A percentile compares a stretch with the other conserved stretches of the same genome.
These are phyloP conservation scores for Ascochyta viciae-villosae DNA, from an alignment of 2,329 filamentous ascomycete genomes.

Conservation along the genomic window DNA sequence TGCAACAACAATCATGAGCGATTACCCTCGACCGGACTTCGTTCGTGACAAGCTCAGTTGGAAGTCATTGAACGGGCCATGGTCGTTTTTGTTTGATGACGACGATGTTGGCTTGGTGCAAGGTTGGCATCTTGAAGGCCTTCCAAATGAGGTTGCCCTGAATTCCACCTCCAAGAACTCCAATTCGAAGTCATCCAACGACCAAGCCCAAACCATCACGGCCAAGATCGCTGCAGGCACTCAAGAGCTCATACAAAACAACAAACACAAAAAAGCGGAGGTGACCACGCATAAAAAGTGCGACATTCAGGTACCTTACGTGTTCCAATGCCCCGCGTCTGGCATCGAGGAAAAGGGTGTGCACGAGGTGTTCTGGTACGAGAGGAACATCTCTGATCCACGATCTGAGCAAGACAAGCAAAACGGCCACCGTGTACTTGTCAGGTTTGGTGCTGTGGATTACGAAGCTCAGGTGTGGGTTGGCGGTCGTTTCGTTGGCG, in stretches of 20 bases:
- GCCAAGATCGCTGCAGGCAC: slow-evolving; percentile 60
- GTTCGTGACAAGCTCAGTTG: slow-evolving; percentile 63
- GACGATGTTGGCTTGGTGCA: slow-evolving; percentile 62
- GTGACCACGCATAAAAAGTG: slow-evolving; percentile 53
- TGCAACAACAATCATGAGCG: slow-evolving; percentile 15
- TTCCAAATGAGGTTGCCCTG: slow-evolving; percentile 54
- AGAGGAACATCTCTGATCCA: slow-evolving; percentile 60
- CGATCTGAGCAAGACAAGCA: slow-evolving; percentile 54
- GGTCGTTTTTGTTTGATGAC: slow-evolving; percentile 72
- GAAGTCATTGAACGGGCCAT: slow-evolving; percentile 67
- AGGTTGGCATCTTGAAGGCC: slow-evolving; percentile 61
- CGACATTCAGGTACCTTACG: slow-evolving; percentile 68
- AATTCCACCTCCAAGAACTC: slow-evolving; percentile 23
- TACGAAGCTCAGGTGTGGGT: slow-evolving; percentile 67
- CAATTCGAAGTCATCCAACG: slow-evolving; percentile 23
- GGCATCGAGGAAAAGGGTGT: slow-evolving; percentile 67
- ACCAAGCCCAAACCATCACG: slow-evolving; percentile 48
- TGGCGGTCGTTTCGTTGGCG: slow-evolving; percentile 60
- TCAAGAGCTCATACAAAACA: slow-evolving; percentile 56
- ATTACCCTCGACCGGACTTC: slow-evolving; percentile 72
- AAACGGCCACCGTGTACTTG: slow-evolving; percentile 52
- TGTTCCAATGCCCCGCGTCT: slow-evolving; percentile 69
- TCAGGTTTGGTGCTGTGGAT: slow-evolving; percentile 68
- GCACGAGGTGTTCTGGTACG: slow-evolving; percentile 74
- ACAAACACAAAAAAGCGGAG: slow-evolving; percentile 46